A percentile compares a stretch with the other conserved stretches of the same genome.
These are phyloP conservation scores for Singerocomus inundabilis DNA, from an alignment of 1,284 basidiomycete species.

Conservation along the genomic window DNA sequence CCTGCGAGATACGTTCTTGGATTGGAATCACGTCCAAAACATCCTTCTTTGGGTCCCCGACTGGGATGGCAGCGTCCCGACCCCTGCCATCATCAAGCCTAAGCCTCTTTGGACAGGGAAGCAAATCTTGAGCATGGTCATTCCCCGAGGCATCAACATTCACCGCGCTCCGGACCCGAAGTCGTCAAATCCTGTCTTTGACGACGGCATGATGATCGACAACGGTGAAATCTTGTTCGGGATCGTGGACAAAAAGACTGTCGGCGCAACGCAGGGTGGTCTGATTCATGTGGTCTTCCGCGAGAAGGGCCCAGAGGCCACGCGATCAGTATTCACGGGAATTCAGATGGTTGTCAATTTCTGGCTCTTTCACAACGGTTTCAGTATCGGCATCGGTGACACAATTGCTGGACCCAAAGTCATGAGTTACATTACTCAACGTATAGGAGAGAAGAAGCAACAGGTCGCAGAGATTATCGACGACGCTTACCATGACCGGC, in stretches of 20 bases:
- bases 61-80: conserved; percentile 94
- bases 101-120: conserved; percentile 99
- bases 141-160: conserved; percentile 97
- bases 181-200: conserved; percentile 80
- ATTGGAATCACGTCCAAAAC: conserved; percentile 95
- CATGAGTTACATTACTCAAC: conserved; percentile 84
- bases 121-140: conserved; percentile 91
- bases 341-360: conserved; percentile 96
- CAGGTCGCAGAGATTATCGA: conserved; percentile 73
- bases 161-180: conserved; percentile 76
- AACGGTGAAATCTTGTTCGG: conserved; percentile 97
- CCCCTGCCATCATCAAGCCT: conserved; percentile 93
- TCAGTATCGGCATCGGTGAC: conserved; percentile 98
- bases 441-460: conserved; percentile 80
- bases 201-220: conserved; percentile 96
- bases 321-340: conserved; percentile 91
- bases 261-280: conserved; percentile 93
- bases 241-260: conserved; percentile 97
- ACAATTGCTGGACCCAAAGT: conserved; percentile 92
- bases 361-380: conserved; percentile 98
- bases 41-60: conserved; percentile 97
- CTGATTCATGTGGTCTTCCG: conserved; percentile 97
- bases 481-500: conserved; percentile 77
- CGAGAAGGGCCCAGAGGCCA: conserved; percentile 93
- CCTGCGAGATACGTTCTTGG: conserved; percentile 89